Conservation (phyloP, 78 protist species). For the Planoprotostelium fungivorum region DNA sequence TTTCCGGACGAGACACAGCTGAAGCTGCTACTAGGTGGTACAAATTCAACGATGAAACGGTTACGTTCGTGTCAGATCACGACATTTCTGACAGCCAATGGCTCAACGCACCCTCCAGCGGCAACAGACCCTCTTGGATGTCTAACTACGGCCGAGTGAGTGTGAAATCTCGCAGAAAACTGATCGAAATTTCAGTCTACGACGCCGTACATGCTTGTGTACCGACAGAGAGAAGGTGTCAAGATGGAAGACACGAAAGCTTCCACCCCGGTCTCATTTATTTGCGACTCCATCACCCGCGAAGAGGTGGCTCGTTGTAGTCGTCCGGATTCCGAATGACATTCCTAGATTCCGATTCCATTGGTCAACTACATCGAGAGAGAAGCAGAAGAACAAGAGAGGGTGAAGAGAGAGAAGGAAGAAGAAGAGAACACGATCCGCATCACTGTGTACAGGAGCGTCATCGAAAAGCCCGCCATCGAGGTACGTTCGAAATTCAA, state of each 20-base stretch:
- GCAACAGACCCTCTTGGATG: not conserved
- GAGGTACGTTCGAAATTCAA: not conserved
- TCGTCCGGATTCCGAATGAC: not conserved
- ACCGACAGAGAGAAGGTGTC: conserved; percentile 24
- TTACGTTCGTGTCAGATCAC: not conserved
- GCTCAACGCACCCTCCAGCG: not conserved
- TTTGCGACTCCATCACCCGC: not conserved
- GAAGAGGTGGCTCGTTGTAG: not conserved
- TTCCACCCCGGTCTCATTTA: not conserved
- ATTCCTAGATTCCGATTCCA: not conserved
- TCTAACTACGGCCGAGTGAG: conserved; percentile 21
- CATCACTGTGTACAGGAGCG: not conserved
- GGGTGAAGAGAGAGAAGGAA: not conserved
- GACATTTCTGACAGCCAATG: conserved; percentile 19
- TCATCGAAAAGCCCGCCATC: not conserved
- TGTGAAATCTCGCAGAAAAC: not conserved
- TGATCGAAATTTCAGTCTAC: not conserved
- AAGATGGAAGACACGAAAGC: not conserved
- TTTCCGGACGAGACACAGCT: no score
- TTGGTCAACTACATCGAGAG: not conserved
- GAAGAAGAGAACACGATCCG: not conserved
- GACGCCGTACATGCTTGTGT: conserved; percentile 77
- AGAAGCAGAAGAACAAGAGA: not conserved
- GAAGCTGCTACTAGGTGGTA: not conserved
- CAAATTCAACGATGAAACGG: conserved; percentile 10